Conservation (phyloP, 495 filamentous ascomycete species). For the Penicillium verhagenii region DNA sequence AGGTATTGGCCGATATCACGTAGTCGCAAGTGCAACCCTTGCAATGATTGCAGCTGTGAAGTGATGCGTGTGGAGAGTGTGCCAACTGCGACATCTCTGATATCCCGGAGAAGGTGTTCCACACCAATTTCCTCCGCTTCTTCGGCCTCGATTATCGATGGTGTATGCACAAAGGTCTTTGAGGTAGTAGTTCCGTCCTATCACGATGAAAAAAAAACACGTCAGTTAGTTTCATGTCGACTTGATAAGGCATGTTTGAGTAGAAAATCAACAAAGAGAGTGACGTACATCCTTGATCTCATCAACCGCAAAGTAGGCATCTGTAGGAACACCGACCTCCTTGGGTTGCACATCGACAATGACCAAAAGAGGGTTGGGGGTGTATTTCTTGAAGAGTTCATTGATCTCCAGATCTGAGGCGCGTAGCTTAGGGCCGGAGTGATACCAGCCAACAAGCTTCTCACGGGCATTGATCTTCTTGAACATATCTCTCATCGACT, state of each 20-base stretch:
- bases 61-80: constrained; percentile 98
- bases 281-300: constrained; percentile 96
- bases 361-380: constrained; percentile 90
- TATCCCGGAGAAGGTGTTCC: constrained; percentile 95
- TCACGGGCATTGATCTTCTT: constrained; percentile 99
- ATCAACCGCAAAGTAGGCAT: constrained; percentile 98
- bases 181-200: constrained; percentile 97
- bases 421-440: constrained; percentile 94
- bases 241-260: background rate
- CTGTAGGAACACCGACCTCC: constrained; percentile 95
- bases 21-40: constrained; percentile 92
- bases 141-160: constrained; percentile 97
- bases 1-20: constrained; percentile 95
- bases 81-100: constrained; percentile 94
- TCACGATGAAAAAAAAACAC: background rate
- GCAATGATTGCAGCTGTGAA: constrained; percentile 93
- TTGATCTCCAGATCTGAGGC: constrained; percentile 99
- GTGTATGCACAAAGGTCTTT: constrained; percentile 98
- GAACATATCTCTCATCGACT: constrained; percentile 99
- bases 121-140: constrained; percentile 99
- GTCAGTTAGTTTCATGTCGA: constrained; percentile 11
- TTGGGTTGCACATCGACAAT: constrained; percentile 99
- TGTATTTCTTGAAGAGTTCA: constrained; percentile 99
- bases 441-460: constrained; percentile 99
- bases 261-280: background rate